These are phyloP conservation scores for Talaromyces ruber DNA, from an alignment of 495 filamentous ascomycete genomes.

Conservation along the genomic window DNA sequence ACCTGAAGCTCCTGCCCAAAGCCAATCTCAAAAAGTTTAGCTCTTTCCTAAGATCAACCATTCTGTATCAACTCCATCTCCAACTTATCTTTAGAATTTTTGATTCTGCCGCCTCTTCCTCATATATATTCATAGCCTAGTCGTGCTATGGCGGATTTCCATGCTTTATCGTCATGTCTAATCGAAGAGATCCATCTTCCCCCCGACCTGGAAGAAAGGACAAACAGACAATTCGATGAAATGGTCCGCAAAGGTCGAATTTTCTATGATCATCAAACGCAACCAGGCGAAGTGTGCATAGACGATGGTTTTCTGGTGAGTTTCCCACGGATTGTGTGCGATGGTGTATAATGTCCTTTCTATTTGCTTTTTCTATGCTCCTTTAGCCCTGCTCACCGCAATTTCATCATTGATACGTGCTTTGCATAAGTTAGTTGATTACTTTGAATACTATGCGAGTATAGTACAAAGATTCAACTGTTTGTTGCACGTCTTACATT, in stretches of 20 bases:
- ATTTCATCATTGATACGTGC: not conserved
- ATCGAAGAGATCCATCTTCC: slow-evolving; percentile 5
- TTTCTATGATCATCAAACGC: slow-evolving; percentile 1
- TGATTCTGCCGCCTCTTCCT: too few species aligned
- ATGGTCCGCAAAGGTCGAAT: slow-evolving; percentile 6
- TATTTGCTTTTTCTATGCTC: not conserved
- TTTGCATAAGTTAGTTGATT: not conserved
- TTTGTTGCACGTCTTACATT: not conserved
- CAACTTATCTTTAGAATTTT: not conserved
- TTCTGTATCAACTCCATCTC: not conserved
- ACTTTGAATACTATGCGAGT: not conserved
- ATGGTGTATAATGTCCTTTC: not conserved
- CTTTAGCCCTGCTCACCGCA: not conserved
- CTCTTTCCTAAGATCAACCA: not conserved
- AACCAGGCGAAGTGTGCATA: slow-evolving; percentile 4
- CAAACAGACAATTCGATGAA: slow-evolving; percentile 3
- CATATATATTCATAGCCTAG: not conserved
- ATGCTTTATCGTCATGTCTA: not conserved
- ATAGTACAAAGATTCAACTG: not conserved
- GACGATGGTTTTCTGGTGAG: slow-evolving; percentile 6
- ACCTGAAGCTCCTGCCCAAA: not conserved
- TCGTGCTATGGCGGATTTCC: not conserved
- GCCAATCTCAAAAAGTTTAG: not conserved
- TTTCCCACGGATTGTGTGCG: not conserved
- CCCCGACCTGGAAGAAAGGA: slow-evolving; percentile 1